Evolutionary conservation across 2,329 filamentous ascomycete genomes (phyloP).

Genomic region (Neofusicoccum laricinum): DNA sequence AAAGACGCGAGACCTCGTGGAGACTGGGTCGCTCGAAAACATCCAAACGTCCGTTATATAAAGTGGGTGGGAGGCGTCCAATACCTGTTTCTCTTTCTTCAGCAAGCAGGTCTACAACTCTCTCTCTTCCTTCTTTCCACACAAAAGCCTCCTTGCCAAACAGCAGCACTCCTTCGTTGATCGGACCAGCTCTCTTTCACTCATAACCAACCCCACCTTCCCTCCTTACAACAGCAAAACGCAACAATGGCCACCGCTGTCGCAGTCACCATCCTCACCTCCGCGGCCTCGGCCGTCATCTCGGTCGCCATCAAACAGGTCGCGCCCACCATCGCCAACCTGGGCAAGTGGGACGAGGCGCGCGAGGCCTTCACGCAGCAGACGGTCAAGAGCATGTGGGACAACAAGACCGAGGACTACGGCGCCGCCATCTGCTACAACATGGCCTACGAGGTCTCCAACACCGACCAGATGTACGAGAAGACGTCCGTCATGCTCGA

Average conservation of each 20-base stretch:
- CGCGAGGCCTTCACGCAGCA: slow-evolving; percentile 14
- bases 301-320: slow-evolving; percentile 13
- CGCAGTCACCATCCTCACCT: slow-evolving; percentile 15
- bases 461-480: slow-evolving; percentile 13
- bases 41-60: neutral
- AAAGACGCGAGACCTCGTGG: neutral
- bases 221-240: neutral
- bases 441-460: slow-evolving; percentile 15
- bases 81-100: neutral
- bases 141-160: neutral
- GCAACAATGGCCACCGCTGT: slow-evolving; percentile 12
- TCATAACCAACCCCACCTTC: neutral
- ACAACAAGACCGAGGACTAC: neutral
- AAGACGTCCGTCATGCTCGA: neutral
- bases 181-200: neutral
- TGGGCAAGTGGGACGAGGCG: slow-evolving; percentile 10
- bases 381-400: slow-evolving; percentile 13
- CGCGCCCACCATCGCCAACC: slow-evolving; percentile 6
- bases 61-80: neutral
- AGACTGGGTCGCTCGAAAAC: neutral
- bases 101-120: neutral
- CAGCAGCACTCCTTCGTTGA: neutral
- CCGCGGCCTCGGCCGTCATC: slow-evolving; percentile 5
- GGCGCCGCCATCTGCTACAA: slow-evolving; percentile 16
- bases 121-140: neutral